Evolutionary conservation across 179 eudicot genomes (phyloP), one percentile per base, ranked within the genome.

Genomic region (Beta corolliflora): DNA sequence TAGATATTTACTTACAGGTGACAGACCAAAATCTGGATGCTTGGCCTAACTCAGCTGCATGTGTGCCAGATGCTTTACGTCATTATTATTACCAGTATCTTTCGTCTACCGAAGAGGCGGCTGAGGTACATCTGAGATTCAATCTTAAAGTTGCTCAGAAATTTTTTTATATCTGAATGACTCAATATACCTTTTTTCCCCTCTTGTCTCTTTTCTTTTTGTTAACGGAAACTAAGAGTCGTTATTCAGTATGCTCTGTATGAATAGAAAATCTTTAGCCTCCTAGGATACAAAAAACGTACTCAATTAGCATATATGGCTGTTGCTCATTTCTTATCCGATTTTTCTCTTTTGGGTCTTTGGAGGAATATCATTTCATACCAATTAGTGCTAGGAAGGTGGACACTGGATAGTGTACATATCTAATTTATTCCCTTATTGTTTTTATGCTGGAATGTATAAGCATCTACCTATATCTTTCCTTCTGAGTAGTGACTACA

Each of bases 11-110:
- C 79, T 81, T 76, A 76, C 91, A 97, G 99, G 99, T 97, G 78
- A 90, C 95, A 25, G 97, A 94, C 84, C 99, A 94, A 84, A 89
- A 97, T 84, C 89, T 97, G 85, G 98, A 97, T 82, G 89, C 87
- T 84, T 93, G 97, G 95, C 91, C 90, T 64, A 94, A 89, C 79
- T 92, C 99, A 63, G 89, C 97, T 74, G 99, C 95, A 82, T 92
- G 90, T 79, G 93, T 93, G 72, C 85, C 97, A 41, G 99, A 97
- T 92, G 97, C 99, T 44, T 81, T 97, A 87, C 95, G 99, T 75
- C 99, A 88, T 84, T 94, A 94, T 81, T 97, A 97, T 88, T 97
- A 97, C 83, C 93, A 97, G 85, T 93, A 90, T 89, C 94, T 97
- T 82, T 97, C 97, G 52, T 97, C 99, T 36, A 93, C 97, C 23